Base-by-base conservation (phyloP, 1,139 yeast genomes). In the Suhomyces taliae region DNA sequence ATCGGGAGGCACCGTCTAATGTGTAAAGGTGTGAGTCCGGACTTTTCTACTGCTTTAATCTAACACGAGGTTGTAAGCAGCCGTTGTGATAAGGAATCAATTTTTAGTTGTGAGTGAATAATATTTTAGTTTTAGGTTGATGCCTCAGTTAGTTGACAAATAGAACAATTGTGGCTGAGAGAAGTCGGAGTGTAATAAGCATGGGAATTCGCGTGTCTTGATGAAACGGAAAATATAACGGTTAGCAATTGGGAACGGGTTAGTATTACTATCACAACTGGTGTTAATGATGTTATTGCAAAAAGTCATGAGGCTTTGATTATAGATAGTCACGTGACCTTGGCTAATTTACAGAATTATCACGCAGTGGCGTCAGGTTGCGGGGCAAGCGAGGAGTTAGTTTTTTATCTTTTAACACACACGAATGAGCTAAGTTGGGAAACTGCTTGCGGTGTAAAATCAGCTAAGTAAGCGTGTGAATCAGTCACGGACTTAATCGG, bases 251-350 rank as follows among this genome's bases (percentile, higher is more conserved):
- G 24, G 24, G 24, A 19, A 19, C 24, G 24, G 24, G 24, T 19
- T 6, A 19, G 24, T 34, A 12, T 8, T 10, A 11, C 19, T 34
- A 29, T 15, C 19, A 10, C 11, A 12, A 19, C 27, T 2, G 37
- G 37, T 36, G n/a, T 32, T 8, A 10, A 8, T 26, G 36, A 32
- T 24, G 19, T 12, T 8, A 33, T 11, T 26, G 36, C 41, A 42
- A 39, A 39, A 42, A 8, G 19, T 7, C 31, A n/a, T 12, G 6
- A 6, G 29, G 19, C 9, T 11, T 29, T 26, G 45, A 51, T 51
- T 45, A 50, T 52, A 47, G 40, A 15, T 31, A 32, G 46, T 43
- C 55, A 53, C 47, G 54, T 50, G 56, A 49, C 49, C 43, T 40
- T 34, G 32, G 51, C 53, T 45, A 48, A 52, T 53, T 37, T 29